phyloP scores from a whole-genome alignment of 768 basidiomycete genomes.

The Calocera viscosa region DNA sequence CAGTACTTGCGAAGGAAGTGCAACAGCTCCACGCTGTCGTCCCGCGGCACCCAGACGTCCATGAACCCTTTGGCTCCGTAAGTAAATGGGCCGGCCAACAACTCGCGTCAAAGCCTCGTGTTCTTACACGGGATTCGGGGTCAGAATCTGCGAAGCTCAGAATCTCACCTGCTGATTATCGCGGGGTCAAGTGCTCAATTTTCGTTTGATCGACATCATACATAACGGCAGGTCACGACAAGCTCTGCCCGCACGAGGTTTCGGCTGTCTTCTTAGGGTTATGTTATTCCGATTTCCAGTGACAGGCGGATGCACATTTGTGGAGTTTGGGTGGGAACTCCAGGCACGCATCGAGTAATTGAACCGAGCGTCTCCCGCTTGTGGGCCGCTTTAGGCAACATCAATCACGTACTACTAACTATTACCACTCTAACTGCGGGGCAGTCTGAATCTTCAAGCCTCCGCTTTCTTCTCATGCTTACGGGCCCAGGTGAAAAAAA shows the following conservation, averaged over 20 bases:
- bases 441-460: not conserved
- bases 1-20: not conserved
- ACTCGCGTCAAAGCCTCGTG: not conserved
- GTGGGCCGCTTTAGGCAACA: not conserved
- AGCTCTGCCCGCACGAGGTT: not conserved
- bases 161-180: not conserved
- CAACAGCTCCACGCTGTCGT: not conserved
- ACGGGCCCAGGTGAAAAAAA: conserved; percentile 2
- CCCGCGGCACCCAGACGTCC: not conserved
- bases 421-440: not conserved
- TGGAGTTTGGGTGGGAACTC: not conserved
- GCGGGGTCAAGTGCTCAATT: not conserved
- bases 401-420: not conserved
- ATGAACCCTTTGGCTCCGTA: too few species aligned
- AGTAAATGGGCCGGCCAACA: not conserved
- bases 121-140: not conserved
- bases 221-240: not conserved
- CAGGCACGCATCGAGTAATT: not conserved
- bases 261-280: not conserved
- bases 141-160: not conserved
- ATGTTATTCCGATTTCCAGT: too few species aligned
- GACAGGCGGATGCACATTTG: not conserved
- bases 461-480: not conserved
- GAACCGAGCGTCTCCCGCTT: not conserved
- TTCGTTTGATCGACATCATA: not conserved